A percentile compares a stretch with the other conserved stretches of the same genome.
These are phyloP conservation scores for Neofusicoccum laricinum DNA, from an alignment of 2,329 filamentous ascomycete genomes.

Conservation along the genomic window DNA sequence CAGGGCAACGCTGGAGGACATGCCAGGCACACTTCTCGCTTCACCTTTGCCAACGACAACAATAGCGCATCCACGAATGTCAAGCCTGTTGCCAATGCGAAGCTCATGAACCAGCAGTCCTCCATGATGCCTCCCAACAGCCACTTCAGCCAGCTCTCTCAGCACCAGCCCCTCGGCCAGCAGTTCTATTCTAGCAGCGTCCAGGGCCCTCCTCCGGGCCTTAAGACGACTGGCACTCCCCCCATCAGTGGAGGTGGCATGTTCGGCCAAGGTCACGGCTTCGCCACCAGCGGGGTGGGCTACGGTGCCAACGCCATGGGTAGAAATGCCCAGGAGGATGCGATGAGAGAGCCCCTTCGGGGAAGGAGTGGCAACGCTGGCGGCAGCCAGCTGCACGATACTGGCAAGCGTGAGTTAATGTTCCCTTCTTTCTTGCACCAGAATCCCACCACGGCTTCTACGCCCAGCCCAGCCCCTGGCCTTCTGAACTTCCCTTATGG, in stretches of 20 bases:
- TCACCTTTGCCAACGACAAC: slow-evolving; percentile 78
- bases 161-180: slow-evolving; percentile 54
- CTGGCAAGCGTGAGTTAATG: slow-evolving; percentile 97
- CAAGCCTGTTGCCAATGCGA: slow-evolving; percentile 74
- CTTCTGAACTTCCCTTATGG: slow-evolving; percentile 91
- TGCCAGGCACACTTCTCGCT: slow-evolving; percentile 79
- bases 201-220: slow-evolving; percentile 86
- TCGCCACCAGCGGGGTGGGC: slow-evolving; percentile 64
- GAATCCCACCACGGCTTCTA: slow-evolving; percentile 78
- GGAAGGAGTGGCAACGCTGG: slow-evolving; percentile 55
- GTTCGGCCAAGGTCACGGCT: slow-evolving; percentile 86
- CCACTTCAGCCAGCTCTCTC: slow-evolving; percentile 52
- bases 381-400: slow-evolving; percentile 72
- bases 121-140: slow-evolving; percentile 70
- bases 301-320: slow-evolving; percentile 60
- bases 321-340: slow-evolving; percentile 71
- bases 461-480: slow-evolving; percentile 84
- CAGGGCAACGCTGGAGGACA: slow-evolving; percentile 64
- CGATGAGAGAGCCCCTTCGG: slow-evolving; percentile 80
- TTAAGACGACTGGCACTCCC: slow-evolving; percentile 93
- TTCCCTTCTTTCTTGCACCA: slow-evolving; percentile 89
- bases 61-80: slow-evolving; percentile 60
- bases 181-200: slow-evolving; percentile 83
- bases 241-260: slow-evolving; percentile 76
- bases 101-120: slow-evolving; percentile 78